Evolutionary conservation across 1,284 basidiomycete species (phyloP).

Genomic region (Cryptococcus sp.): DNA sequence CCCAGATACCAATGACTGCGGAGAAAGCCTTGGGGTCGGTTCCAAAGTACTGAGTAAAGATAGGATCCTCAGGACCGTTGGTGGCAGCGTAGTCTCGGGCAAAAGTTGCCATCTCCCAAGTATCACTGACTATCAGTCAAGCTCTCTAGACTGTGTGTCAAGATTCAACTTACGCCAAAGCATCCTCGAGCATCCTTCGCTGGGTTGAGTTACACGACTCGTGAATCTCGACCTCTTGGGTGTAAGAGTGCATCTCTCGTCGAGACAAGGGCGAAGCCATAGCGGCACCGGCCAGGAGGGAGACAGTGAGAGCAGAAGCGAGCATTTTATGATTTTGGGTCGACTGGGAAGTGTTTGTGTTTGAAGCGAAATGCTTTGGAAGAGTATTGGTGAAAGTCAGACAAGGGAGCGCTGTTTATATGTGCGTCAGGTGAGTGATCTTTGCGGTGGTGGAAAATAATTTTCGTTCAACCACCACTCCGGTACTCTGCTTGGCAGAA

Average conservation of each 20-base stretch:
- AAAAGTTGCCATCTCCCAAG: constrained; percentile 32
- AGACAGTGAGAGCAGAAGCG: constrained; percentile 13
- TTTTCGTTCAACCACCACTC: too few species aligned
- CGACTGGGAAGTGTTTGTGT: neutral
- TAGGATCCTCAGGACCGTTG: constrained; percentile 39
- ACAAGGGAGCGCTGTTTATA: too few species aligned
- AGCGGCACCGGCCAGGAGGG: constrained; percentile 13
- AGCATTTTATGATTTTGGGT: constrained; percentile 10
- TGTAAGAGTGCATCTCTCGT: constrained; percentile 26
- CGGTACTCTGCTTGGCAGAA: too few species aligned
- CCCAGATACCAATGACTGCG: constrained; percentile 40
- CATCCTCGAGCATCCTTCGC: constrained; percentile 38
- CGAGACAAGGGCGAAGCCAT: constrained; percentile 20
- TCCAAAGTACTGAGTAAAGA: constrained; percentile 48
- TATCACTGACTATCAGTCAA: constrained; percentile 23
- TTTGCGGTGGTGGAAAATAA: too few species aligned
- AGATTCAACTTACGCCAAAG: constrained; percentile 23
- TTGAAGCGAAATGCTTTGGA: neutral
- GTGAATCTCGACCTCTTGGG: constrained; percentile 43
- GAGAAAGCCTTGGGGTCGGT: constrained; percentile 24
- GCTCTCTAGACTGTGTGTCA: neutral
- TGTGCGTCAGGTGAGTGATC: too few species aligned
- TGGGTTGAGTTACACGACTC: constrained; percentile 47
- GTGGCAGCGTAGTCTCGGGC: constrained; percentile 38
- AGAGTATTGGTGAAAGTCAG: neutral